Evolutionary conservation across 2,329 filamentous ascomycete genomes (phyloP), one percentile per base, ranked within the genome.

Genomic region (Alternaria panax): DNA sequence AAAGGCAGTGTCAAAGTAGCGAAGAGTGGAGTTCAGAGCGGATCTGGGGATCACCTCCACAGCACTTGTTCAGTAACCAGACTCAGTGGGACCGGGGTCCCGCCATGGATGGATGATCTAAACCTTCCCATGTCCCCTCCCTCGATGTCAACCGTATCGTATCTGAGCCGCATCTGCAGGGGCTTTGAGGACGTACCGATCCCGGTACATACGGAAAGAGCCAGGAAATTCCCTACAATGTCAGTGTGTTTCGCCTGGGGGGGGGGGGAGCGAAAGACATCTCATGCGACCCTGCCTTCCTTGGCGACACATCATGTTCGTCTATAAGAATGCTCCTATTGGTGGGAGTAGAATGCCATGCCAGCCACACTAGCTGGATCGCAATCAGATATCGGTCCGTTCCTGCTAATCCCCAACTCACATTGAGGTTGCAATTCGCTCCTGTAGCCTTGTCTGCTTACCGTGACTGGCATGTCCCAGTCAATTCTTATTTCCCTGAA

Each of bases 11-110:
- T 45, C 22, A 54, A 25, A n/a, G 32, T 48, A 40, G 43, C 24
- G 22, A 42, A 43, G 47, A 18, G 51, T 54, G 56, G 42, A 58
- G 51, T 58, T 32, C 27, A 48, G 27, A 52, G 28, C 25, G 36
- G 30, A 57, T 45, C 47, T 54, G 43, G 43, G 51, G 55, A 54
- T 47, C 42, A 24, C 50, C 42, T 54, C 51, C 56, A 48, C 43
- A 54, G 32, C 47, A 54, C 43, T 50, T 54, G 51, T 54, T 42
- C 28, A 58, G n/a, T 25, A 24, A 16, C 20, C 43, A 38, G 8
- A 30, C 22, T 48, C 48, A 20, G 42, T 52, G 50, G 24, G 22
- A 7, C 43, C 28, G 11, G 27, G 27, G 43, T 20, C 22, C 12
- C 32, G 27, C 51, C 56, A 30, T 43, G 38, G n/a, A 42, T 24